Evolutionary conservation across 2,329 filamentous ascomycete genomes (phyloP).

Genomic region (Colletotrichum sp.): DNA sequence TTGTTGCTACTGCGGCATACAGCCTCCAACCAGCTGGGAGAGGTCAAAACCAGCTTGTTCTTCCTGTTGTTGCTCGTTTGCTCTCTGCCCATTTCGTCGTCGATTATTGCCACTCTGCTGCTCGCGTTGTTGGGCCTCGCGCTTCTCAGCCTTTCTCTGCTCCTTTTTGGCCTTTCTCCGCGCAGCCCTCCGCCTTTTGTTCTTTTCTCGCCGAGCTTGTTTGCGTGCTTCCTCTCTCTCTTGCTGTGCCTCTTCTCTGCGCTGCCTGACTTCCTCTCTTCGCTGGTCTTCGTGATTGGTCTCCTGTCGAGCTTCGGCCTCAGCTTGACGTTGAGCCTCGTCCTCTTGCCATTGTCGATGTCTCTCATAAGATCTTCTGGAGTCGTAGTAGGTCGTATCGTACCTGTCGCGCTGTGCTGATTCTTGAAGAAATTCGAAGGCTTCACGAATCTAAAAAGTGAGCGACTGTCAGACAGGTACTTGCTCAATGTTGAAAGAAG

Average conservation of each 20-base stretch:
- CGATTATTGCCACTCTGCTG: not conserved
- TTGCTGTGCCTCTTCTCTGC: accelerated
- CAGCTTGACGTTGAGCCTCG: not conserved
- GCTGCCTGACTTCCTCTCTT: not conserved
- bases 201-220: not conserved
- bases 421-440: not conserved
- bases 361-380: not conserved
- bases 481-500: too few species aligned
- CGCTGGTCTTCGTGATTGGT: accelerated
- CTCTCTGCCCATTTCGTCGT: not conserved
- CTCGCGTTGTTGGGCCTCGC: not conserved
- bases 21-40: too few species aligned
- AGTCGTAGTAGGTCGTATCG: accelerated
- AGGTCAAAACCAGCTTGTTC: too few species aligned
- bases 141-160: not conserved
- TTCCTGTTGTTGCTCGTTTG: not conserved
- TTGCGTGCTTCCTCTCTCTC: not conserved
- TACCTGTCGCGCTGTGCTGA: accelerated
- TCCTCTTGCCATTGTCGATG: not conserved
- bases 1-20: too few species aligned
- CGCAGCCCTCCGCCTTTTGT: not conserved
- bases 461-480: too few species aligned
- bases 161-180: not conserved
- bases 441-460: not conserved
- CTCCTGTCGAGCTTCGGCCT: not conserved